phyloP scores from a whole-genome alignment of 202 grass and related monocot genomes.

The Panicum hallii region DNA sequence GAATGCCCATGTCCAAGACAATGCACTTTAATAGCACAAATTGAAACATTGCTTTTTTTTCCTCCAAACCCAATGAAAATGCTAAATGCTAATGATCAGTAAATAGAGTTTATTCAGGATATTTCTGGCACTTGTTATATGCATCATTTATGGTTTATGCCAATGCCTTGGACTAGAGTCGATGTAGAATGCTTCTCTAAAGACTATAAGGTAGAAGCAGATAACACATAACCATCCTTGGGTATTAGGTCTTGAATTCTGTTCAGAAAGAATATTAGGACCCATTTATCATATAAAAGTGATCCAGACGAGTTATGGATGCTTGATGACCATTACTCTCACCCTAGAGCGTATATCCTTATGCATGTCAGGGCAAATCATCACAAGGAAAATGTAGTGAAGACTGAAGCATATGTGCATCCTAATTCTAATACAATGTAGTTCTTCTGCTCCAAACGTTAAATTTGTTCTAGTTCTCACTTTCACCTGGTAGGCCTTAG shows the following conservation, averaged over 20 bases:
- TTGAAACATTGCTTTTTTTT: neutral
- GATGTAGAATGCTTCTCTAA: neutral
- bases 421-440: neutral
- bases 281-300: neutral
- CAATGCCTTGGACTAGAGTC: conserved; percentile 22
- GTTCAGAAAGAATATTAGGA: neutral
- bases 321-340: neutral
- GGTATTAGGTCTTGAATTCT: neutral
- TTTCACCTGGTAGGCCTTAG: neutral
- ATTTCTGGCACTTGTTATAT: neutral
- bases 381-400: neutral
- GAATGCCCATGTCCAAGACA: neutral
- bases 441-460: conserved; percentile 1
- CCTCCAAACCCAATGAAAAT: neutral
- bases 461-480: neutral
- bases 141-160: neutral
- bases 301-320: neutral
- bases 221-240: neutral
- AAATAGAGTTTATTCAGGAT: neutral
- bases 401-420: neutral
- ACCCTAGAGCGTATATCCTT: neutral
- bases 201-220: neutral
- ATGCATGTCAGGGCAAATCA: neutral
- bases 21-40: neutral
- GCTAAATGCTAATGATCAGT: neutral